Evolutionary conservation across 768 basidiomycete genomes (phyloP).

Genomic region (Zangia roseola): DNA sequence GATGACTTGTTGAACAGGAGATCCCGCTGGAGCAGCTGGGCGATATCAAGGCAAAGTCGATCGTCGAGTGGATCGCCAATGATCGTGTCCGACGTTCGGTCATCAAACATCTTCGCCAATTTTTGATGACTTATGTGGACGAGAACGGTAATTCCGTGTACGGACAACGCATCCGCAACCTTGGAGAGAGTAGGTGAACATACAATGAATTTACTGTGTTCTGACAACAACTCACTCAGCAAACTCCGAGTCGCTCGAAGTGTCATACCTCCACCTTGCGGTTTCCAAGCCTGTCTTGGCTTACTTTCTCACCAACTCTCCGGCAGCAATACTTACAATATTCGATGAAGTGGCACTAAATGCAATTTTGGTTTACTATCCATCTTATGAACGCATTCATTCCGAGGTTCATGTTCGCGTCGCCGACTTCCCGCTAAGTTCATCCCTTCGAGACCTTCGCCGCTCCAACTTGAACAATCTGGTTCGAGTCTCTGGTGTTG

Average conservation of each 20-base stretch:
- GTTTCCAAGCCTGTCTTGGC: slow-evolving; percentile 92
- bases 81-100: slow-evolving; percentile 90
- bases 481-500: slow-evolving; percentile 93
- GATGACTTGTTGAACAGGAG: slow-evolving; percentile 52
- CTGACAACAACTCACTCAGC: slow-evolving; percentile 44
- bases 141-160: slow-evolving; percentile 91
- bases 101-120: slow-evolving; percentile 89
- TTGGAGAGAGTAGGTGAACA: slow-evolving; percentile 81
- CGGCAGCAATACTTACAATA: slow-evolving; percentile 86
- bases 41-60: slow-evolving; percentile 96
- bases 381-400: slow-evolving; percentile 94
- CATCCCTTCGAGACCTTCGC: slow-evolving; percentile 90
- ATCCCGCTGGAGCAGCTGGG: slow-evolving; percentile 93
- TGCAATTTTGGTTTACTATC: slow-evolving; percentile 94
- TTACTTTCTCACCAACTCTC: slow-evolving; percentile 96
- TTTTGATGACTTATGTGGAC: slow-evolving; percentile 94
- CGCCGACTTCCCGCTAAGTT: slow-evolving; percentile 86
- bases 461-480: slow-evolving; percentile 92
- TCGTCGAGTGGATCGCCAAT: slow-evolving; percentile 96
- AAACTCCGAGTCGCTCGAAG: slow-evolving; percentile 96
- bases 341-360: slow-evolving; percentile 95
- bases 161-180: slow-evolving; percentile 86
- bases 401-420: slow-evolving; percentile 97
- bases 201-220: slow-evolving; percentile 2
- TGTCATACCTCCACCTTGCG: slow-evolving; percentile 94